Evolutionary conservation across 371 early-diverging fungal species (phyloP).

Genomic region (Actinomortierella ambigua): DNA sequence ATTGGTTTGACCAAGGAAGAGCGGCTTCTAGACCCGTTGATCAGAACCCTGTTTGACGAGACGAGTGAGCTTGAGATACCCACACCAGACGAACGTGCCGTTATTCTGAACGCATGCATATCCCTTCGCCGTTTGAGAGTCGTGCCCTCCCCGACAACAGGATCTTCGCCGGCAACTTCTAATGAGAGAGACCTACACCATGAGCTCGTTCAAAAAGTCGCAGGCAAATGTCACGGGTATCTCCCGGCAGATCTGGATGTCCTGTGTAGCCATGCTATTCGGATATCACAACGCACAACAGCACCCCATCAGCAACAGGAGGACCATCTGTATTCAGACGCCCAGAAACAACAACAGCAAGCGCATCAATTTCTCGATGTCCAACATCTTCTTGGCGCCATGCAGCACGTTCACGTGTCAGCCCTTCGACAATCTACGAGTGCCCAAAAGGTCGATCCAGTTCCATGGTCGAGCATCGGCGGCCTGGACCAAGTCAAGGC

Average conservation of each 20-base stretch:
- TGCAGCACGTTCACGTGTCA: conserved; percentile 46
- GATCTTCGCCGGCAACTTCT: no score
- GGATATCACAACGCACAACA: conserved; percentile 16
- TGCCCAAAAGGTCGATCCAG: conserved; percentile 58
- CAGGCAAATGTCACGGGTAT: conserved; percentile 59
- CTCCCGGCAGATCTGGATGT: conserved; percentile 61
- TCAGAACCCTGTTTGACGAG: conserved; percentile 37
- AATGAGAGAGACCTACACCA: neutral
- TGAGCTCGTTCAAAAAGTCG: conserved; percentile 27
- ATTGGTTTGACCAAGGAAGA: conserved; percentile 21
- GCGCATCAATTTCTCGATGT: neutral
- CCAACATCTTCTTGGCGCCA: conserved; percentile 29
- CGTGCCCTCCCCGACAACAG: no score
- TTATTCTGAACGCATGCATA: conserved; percentile 47
- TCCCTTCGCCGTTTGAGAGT: conserved; percentile 9
- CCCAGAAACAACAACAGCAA: neutral
- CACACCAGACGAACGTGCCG: conserved; percentile 54
- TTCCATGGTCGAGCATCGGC: conserved; percentile 92
- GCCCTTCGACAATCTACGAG: conserved; percentile 44
- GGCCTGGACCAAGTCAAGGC: conserved; percentile 89
- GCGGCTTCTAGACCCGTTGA: conserved; percentile 16
- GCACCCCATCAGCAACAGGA: neutral
- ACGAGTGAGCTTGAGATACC: conserved; percentile 56
- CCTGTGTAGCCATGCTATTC: conserved; percentile 52
- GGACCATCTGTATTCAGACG: neutral